Conservation (phyloP, 2,329 filamentous ascomycete species). For the Septoria linicola region DNA sequence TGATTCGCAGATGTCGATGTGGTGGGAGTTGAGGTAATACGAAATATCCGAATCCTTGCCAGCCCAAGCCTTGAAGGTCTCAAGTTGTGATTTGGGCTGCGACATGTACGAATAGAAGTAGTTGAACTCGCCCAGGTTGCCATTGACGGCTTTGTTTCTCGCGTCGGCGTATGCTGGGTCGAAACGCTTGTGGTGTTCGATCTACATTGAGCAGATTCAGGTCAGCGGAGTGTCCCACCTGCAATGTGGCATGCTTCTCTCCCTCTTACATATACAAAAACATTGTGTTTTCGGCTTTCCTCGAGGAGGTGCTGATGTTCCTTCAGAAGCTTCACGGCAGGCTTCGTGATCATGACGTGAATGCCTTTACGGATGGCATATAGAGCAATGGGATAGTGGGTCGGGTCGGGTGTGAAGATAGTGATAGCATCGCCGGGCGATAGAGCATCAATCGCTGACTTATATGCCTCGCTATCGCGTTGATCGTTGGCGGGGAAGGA, state of each 20-base stretch:
- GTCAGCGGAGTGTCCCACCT: too few relatives aligned
- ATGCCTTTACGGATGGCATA: constrained; percentile 86
- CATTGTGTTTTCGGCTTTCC: constrained; percentile 69
- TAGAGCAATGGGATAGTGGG: constrained; percentile 86
- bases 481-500: constrained; percentile 75
- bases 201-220: constrained; percentile 33
- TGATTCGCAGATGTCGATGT: constrained; percentile 87
- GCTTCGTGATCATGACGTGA: constrained; percentile 92
- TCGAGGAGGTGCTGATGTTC: constrained; percentile 76
- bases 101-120: constrained; percentile 98
- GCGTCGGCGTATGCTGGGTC: constrained; percentile 92
- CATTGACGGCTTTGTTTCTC: constrained; percentile 66
- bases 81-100: constrained; percentile 84
- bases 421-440: constrained; percentile 83
- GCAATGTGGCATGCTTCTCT: too few relatives aligned
- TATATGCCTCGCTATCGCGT: constrained; percentile 79
- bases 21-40: constrained; percentile 94
- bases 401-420: constrained; percentile 92
- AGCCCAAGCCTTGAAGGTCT: constrained; percentile 94
- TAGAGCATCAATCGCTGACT: constrained; percentile 80
- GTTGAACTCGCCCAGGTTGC: constrained; percentile 81
- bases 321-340: constrained; percentile 78
- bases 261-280: constrained; percentile 68
- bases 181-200: constrained; percentile 96
- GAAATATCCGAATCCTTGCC: constrained; percentile 89